Evolutionary conservation across 1,284 basidiomycete species (phyloP), one percentile per base, ranked within the genome.

Genomic region (Coriolopsis trogii): DNA sequence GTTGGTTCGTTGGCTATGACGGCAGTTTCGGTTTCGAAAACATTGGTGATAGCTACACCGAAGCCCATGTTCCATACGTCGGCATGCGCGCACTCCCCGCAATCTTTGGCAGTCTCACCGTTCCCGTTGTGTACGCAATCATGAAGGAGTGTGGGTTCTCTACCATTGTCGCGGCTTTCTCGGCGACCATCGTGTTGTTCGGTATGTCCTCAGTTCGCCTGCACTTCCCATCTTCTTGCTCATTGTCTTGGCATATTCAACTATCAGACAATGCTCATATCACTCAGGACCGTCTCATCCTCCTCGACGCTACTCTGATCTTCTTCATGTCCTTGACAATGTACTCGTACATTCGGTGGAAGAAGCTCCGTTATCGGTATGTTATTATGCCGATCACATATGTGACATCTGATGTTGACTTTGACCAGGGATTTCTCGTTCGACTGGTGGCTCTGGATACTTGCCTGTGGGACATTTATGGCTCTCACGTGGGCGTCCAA

Each of bases 61-160:
- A 82, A 6, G 81, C 85, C 61, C 84, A 94, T 59, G 96, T 99
- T 1, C 96, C 97, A 13, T 99, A 94, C 68, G 83, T 98, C 53
- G 93, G 93, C 58, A 88, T 99, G 84, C 84, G 97, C 29, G 87
- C 91, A 9, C 81, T 98, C 29, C 91, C 95, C 10, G 97, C 96
- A 1, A 80, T 98, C 60, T 76, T 99, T 39, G 94, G 94, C 42
- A 89, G 89, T 70, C 72, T 97, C 18, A 97, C 95, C 1, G 75
- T 98, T 9, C 92, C 95, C 0, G 75, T 99, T 57, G 87, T 99
- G 2, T 99, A 95, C 67, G 88, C 83, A 15, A 98, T 95, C 70
- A 98, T 99, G 97, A 90, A 97, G 70, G 93, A 98, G 75, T 91
- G 90, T 53, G 97, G 97, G 6, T 96, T 96, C 69, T 94, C 95